phyloP scores from a whole-genome alignment of 768 basidiomycete genomes.

The Tylopilus felleus region DNA sequence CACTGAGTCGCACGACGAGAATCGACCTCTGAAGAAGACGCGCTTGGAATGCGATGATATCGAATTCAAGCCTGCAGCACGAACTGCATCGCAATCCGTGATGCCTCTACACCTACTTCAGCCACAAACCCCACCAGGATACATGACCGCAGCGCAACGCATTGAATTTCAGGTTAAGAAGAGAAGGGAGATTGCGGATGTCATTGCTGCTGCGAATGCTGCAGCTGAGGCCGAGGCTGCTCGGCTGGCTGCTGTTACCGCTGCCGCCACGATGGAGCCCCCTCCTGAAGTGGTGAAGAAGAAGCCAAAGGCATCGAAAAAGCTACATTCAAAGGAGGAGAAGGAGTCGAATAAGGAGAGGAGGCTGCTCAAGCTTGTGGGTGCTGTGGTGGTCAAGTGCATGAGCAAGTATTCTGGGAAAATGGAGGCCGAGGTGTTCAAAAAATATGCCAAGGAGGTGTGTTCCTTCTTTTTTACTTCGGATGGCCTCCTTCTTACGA shows the following conservation, averaged over 20 bases:
- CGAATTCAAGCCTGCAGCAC: constrained; percentile 15
- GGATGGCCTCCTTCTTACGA: not conserved
- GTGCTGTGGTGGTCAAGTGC: constrained; percentile 84
- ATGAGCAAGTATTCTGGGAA: constrained; percentile 86
- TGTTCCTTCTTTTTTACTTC: constrained; percentile 18
- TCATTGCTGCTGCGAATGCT: constrained; percentile 42
- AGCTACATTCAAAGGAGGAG: constrained; percentile 49
- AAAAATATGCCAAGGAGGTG: constrained; percentile 94
- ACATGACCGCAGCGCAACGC: not conserved
- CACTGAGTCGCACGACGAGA: constrained; percentile 26
- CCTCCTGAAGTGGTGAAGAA: constrained; percentile 19
- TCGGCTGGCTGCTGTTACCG: constrained; percentile 23
- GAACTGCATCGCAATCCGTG: not conserved
- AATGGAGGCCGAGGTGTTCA: constrained; percentile 81
- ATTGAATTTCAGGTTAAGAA: constrained; percentile 5
- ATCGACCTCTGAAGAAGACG: constrained; percentile 32
- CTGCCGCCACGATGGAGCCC: constrained; percentile 15
- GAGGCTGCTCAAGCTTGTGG: constrained; percentile 75
- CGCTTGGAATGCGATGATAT: constrained; percentile 28
- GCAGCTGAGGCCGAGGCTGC: constrained; percentile 34
- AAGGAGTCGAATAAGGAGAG: constrained; percentile 78
- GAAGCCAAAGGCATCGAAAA: constrained; percentile 34
- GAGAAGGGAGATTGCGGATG: constrained; percentile 36
- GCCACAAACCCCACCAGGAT: not conserved
- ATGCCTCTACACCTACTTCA: not conserved